Evolutionary conservation across 306 rosid genomes (phyloP).

Genomic region (Malus sylvestris): DNA sequence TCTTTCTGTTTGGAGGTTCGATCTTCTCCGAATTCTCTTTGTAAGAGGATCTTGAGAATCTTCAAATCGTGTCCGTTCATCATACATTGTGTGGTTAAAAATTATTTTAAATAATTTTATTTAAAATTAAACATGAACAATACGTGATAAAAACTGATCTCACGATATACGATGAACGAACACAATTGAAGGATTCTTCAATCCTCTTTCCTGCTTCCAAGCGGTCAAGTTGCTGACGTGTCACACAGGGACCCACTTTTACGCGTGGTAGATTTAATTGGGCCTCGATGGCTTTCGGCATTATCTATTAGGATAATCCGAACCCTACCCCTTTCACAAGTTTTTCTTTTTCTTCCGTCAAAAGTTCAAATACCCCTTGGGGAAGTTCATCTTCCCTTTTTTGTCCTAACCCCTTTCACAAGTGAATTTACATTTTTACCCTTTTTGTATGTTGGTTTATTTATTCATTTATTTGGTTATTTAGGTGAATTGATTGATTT

Average conservation of each 20-base stretch:
- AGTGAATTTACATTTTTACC: neutral
- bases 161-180: too few relatives aligned
- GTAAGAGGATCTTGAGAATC: fast-evolving
- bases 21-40: fast-evolving
- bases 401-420: too few relatives aligned
- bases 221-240: neutral
- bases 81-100: too few relatives aligned
- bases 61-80: fast-evolving
- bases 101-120: too few relatives aligned
- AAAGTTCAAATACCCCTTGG: neutral
- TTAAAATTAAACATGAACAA: too few relatives aligned
- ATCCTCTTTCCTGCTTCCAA: neutral
- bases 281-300: constrained; percentile 7
- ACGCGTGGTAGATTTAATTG: constrained; percentile 3
- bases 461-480: neutral
- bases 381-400: neutral
- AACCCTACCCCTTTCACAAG: neutral
- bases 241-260: neutral
- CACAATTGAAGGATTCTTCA: too few relatives aligned
- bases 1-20: too few relatives aligned
- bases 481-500: neutral
- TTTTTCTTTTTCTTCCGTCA: neutral
- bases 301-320: constrained; percentile 1
- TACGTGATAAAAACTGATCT: too few relatives aligned
- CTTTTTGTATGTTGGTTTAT: neutral